Percentiles rank a stretch among this genome's conserved stretches.
Conservation (phyloP, 1,139 yeast species). For the Debaryomycetaceae sp. region DNA sequence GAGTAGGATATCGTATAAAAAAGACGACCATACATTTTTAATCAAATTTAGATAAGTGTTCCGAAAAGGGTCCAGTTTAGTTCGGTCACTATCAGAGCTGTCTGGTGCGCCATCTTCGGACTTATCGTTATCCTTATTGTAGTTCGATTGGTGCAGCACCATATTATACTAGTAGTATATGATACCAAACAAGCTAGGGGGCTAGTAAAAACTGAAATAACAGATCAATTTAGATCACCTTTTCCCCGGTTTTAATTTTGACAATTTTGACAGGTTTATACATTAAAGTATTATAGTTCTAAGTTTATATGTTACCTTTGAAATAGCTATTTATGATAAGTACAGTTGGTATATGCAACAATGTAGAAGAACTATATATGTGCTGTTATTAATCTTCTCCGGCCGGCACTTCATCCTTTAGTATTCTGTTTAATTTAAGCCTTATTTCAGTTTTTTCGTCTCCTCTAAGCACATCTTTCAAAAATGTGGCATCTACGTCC, state of each 20-base stretch:
- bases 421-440: slow-evolving; percentile 64
- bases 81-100: no score
- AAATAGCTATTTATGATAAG: background rate
- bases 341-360: background rate
- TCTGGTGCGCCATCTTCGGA: no score
- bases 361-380: background rate
- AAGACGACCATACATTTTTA: slow-evolving; percentile 7
- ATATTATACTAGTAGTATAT: no score
- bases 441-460: slow-evolving; percentile 78
- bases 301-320: background rate
- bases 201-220: no score
- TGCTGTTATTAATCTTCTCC: slow-evolving; percentile 70
- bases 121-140: no score
- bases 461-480: slow-evolving; percentile 79
- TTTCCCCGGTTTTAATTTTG: no score
- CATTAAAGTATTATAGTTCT: no score
- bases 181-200: no score
- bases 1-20: slow-evolving; percentile 30
- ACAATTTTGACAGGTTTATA: no score
- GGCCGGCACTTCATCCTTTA: slow-evolving; percentile 95
- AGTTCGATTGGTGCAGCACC: no score
- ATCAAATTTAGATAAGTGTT: background rate
- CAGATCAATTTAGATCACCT: no score
- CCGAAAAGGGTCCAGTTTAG: no score
- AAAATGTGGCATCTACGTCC: slow-evolving; percentile 80